Evolutionary conservation across 176 grass and related monocot species (phyloP).

Genomic region (Aechmea fasciata): DNA sequence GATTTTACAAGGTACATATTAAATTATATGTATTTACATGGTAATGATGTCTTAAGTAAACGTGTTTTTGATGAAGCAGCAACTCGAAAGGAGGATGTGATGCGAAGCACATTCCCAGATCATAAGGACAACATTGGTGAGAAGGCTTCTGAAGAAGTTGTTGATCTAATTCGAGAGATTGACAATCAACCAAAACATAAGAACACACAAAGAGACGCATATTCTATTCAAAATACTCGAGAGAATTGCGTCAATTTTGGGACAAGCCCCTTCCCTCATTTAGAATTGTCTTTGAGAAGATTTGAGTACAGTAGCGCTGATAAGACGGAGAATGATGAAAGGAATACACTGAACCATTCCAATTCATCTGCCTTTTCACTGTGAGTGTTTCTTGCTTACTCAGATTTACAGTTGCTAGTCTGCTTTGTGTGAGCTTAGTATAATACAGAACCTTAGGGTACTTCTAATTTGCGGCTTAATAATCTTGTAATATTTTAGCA

Average conservation of each 20-base stretch:
- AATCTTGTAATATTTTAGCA: not conserved
- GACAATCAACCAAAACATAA: slow-evolving; percentile 23
- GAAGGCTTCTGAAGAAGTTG: slow-evolving; percentile 25
- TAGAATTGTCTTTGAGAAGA: slow-evolving; percentile 85
- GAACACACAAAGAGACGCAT: slow-evolving; percentile 2
- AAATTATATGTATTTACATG: too few relatives aligned
- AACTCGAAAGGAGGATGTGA: slow-evolving; percentile 13
- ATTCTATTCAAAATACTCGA: slow-evolving; percentile 18
- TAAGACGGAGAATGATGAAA: slow-evolving; percentile 51
- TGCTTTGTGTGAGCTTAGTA: not conserved
- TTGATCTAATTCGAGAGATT: slow-evolving; percentile 36
- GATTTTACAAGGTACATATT: too few relatives aligned
- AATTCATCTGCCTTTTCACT: slow-evolving; percentile 82
- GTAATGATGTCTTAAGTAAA: not conserved
- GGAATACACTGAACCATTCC: slow-evolving; percentile 72
- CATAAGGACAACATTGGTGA: slow-evolving; percentile 21
- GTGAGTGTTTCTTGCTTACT: slow-evolving; percentile 34
- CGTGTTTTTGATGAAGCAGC: slow-evolving; percentile 27
- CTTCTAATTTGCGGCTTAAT: slow-evolving; percentile 13
- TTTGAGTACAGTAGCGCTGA: slow-evolving; percentile 43
- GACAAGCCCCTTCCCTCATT: slow-evolving; percentile 36
- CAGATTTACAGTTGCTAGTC: not conserved
- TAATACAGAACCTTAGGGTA: not conserved
- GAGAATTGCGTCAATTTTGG: slow-evolving; percentile 23
- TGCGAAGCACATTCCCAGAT: slow-evolving; percentile 12